Evolutionary conservation across 2,329 filamentous ascomycete genomes (phyloP).

Genomic region (Geosmithia morbida): DNA sequence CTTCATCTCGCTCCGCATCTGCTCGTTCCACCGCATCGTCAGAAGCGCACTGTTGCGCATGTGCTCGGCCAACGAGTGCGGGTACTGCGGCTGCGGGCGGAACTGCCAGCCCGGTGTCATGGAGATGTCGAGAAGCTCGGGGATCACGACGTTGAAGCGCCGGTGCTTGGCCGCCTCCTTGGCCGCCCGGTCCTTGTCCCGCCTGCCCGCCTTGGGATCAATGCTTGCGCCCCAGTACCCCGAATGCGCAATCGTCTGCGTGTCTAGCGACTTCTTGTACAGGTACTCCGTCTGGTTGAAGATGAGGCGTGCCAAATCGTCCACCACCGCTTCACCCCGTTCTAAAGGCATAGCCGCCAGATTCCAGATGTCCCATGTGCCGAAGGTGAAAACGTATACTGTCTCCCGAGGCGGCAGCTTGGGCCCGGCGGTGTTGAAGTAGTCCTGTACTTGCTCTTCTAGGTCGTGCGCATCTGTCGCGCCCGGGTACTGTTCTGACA

Average conservation of each 20-base stretch:
- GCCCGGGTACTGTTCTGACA: conserved; percentile 26
- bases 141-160: conserved; percentile 35
- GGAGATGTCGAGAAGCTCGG: conserved; percentile 36
- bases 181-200: conserved; percentile 9
- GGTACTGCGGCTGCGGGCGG: conserved; percentile 24
- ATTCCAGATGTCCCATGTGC: conserved; percentile 41
- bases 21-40: conserved; percentile 33
- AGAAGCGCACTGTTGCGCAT: conserved; percentile 38
- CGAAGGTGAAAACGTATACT: conserved; percentile 36
- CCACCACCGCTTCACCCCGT: conserved; percentile 20
- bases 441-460: conserved; percentile 25
- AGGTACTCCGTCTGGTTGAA: conserved; percentile 31
- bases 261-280: conserved; percentile 26
- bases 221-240: conserved; percentile 18
- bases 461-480: conserved; percentile 24
- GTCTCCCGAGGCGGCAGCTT: conserved; percentile 25
- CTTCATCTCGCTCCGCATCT: conserved; percentile 22
- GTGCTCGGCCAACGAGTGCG: conserved; percentile 34
- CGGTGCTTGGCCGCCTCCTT: conserved; percentile 12
- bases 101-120: conserved; percentile 37
- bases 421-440: conserved; percentile 24
- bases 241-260: conserved; percentile 28
- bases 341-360: conserved; percentile 29
- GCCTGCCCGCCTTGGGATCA: conserved; percentile 5
- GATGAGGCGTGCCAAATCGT: conserved; percentile 20